These are phyloP conservation scores for Pleomassaria siparia DNA, from an alignment of 2,329 filamentous ascomycete genomes.

Conservation along the genomic window DNA sequence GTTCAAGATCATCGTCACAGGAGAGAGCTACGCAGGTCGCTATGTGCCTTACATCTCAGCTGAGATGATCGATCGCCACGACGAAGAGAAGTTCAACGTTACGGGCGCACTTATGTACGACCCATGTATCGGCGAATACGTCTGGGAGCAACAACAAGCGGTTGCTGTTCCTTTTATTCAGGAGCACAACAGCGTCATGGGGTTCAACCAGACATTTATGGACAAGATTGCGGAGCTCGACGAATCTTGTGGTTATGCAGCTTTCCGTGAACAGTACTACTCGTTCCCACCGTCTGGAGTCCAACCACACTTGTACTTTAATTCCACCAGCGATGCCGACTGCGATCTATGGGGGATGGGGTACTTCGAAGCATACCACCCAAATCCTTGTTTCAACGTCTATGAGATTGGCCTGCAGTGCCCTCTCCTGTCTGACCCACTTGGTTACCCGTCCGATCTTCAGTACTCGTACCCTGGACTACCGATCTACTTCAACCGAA, in stretches of 20 bases:
- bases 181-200: slow-evolving; percentile 13
- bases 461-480: slow-evolving; percentile 15
- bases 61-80: slow-evolving; percentile 26
- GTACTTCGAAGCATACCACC: slow-evolving; percentile 9
- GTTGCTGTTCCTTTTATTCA: slow-evolving; percentile 13
- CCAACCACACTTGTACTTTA: slow-evolving; percentile 11
- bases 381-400: slow-evolving; percentile 19
- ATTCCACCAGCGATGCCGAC: slow-evolving; percentile 5
- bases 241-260: slow-evolving; percentile 16
- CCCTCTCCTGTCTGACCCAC: slow-evolving; percentile 15
- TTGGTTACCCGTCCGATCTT: slow-evolving; percentile 17
- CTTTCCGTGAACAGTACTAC: slow-evolving; percentile 14
- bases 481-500: slow-evolving; percentile 17
- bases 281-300: slow-evolving; percentile 14
- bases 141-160: slow-evolving; percentile 12
- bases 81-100: slow-evolving; percentile 28
- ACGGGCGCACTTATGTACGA: slow-evolving; percentile 19
- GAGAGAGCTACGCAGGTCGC: slow-evolving; percentile 20
- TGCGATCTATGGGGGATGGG: slow-evolving; percentile 14
- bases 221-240: slow-evolving; percentile 11
- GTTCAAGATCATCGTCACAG: slow-evolving; percentile 20
- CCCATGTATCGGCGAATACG: slow-evolving; percentile 12
- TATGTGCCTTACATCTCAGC: slow-evolving; percentile 21
- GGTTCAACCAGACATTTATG: slow-evolving; percentile 17
- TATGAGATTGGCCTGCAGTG: slow-evolving; percentile 19